These are phyloP conservation scores for Raddia guianensis DNA, from an alignment of 176 grass and related monocot species.

Conservation along the genomic window DNA sequence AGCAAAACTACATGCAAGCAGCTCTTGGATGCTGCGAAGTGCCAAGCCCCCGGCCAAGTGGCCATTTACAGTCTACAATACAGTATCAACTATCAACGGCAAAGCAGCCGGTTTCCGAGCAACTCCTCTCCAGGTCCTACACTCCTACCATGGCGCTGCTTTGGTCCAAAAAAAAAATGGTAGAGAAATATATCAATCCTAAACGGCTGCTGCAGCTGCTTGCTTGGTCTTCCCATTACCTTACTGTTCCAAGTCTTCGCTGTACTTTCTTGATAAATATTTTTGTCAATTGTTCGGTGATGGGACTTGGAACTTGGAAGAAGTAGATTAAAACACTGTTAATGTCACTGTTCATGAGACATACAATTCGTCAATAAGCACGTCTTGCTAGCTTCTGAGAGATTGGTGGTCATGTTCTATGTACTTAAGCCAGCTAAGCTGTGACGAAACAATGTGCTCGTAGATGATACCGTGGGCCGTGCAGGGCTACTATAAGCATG, in stretches of 20 bases:
- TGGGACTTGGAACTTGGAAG: no score
- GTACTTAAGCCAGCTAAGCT: not conserved
- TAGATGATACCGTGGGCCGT: not conserved
- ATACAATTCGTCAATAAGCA: not conserved
- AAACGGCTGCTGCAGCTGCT: not conserved
- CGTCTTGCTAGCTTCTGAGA: not conserved
- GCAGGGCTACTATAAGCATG: not conserved
- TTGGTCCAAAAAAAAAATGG: not conserved
- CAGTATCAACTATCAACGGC: no score
- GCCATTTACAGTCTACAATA: no score
- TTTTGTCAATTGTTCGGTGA: not conserved
- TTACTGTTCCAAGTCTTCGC: not conserved
- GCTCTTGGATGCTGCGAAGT: constrained; percentile 33
- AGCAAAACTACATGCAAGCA: not conserved
- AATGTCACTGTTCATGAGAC: no score
- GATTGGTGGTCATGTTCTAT: not conserved
- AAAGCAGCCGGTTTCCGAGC: constrained; percentile 29
- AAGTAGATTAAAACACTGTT: no score
- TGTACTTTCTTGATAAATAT: not conserved
- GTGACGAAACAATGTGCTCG: not conserved
- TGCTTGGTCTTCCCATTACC: not conserved
- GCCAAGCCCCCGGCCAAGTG: not conserved
- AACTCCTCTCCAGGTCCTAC: no score
- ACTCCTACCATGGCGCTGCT: not conserved
- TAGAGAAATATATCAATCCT: not conserved